Base-by-base conservation (phyloP, 495 filamentous ascomycete species). In the Aspergillus incahuasiensis region DNA sequence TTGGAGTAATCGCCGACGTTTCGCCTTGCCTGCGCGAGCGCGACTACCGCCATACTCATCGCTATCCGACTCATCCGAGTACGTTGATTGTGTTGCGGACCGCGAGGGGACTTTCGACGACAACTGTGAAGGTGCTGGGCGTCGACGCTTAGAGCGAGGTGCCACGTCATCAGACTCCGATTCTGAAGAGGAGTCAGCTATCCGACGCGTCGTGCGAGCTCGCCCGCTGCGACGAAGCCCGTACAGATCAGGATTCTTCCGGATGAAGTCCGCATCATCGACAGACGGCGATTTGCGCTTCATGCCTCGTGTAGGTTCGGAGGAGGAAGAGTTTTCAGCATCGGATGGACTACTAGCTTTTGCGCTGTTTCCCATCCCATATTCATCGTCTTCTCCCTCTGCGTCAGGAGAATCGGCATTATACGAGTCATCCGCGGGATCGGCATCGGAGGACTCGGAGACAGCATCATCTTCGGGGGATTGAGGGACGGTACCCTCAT, bases 201-300 rank as follows among this genome's bases (percentile, higher is more conserved):
- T 49, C 56, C 68, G 65, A 67, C 68, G 70, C 21, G 63, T 69
- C 42, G 75, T 76, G 58, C 80, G 78, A 42, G 83, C 80, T 58
- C 84, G 81, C 62, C 78, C 91, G 75, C 94, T 98, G 66, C 94
- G 82, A 57, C 94, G 82, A 47, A 99, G 77, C 16, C 92, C 94
- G 73, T 97, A 98, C 18, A 98, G 75, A 66, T 97, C 94, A n/a
- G 94, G 94, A 67, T 98, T 91, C 64, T 90, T 85, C 58, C 83
- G 78, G 60, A 96, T 96, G 61, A 83, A 89, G 20, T 92, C 87
- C 25, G 89, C 86, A 56, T 95, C 89, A 42, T 88, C 86, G 19
- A 85, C 80, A 21, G 74, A 73, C 38, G 78, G 77, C 21, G 81
- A 80, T 75, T 92, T 96, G 61, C 90, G 85, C 78, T 96, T 96